phyloP scores from a whole-genome alignment of 306 rosid genomes.

The Biancaea sappan region DNA sequence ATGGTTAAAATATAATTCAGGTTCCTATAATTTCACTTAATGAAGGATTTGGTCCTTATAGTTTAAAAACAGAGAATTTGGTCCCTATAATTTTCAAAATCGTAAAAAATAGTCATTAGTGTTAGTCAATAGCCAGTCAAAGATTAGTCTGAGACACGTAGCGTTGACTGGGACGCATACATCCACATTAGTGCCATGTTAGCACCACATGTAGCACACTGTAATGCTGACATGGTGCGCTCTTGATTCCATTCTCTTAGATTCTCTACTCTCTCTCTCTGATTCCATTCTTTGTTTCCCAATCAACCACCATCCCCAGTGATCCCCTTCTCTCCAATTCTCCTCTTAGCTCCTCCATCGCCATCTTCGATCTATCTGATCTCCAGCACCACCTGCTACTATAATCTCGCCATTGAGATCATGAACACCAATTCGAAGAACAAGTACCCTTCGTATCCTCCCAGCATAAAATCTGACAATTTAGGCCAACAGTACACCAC shows the following conservation, averaged over 20 bases:
- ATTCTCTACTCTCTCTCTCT: conserved; percentile 85
- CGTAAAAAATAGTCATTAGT: too few species aligned
- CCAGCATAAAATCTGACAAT: conserved; percentile 54
- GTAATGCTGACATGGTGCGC: too few species aligned
- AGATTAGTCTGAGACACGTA: too few species aligned
- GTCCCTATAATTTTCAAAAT: too few species aligned
- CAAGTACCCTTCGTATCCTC: conserved; percentile 79
- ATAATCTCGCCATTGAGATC: conserved; percentile 89
- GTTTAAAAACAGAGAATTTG: too few species aligned
- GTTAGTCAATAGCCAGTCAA: too few species aligned
- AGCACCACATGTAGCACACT: too few species aligned
- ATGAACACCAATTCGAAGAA: conserved; percentile 82
- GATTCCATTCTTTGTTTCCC: conserved; percentile 67
- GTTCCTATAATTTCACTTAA: too few species aligned
- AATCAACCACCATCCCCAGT: conserved; percentile 45
- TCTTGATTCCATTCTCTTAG: conserved; percentile 74
- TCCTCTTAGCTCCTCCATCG: conserved; percentile 81
- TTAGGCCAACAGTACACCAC: conserved; percentile 84
- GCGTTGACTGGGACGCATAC: too few species aligned
- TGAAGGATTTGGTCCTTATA: too few species aligned
- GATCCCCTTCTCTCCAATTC: conserved; percentile 72
- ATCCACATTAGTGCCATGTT: too few species aligned
- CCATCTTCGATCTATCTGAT: conserved; percentile 75
- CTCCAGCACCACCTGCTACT: conserved; percentile 85
- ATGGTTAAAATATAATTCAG: too few species aligned